phyloP scores from a whole-genome alignment of 108 stramenopile genomes.

The Nitzschia inconspicua region DNA sequence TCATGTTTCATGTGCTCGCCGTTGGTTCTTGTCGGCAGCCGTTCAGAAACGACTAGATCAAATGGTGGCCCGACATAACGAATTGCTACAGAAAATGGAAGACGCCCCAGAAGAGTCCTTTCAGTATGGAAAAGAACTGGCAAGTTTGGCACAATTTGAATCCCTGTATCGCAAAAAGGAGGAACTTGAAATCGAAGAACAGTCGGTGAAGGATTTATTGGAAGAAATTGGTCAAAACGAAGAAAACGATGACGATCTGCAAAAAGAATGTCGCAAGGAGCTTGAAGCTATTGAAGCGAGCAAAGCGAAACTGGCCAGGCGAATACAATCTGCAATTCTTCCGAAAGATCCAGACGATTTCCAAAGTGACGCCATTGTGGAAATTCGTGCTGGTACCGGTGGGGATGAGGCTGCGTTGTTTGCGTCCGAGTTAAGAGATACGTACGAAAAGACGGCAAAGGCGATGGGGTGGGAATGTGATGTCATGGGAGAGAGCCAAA shows the following conservation, averaged over 20 bases:
- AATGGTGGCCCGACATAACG: constrained; percentile 53
- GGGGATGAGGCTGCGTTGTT: constrained; percentile 95
- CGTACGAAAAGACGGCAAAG: constrained; percentile 80
- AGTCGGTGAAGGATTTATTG: constrained; percentile 49
- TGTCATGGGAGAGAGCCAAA: constrained; percentile 51
- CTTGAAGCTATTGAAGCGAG: constrained; percentile 38
- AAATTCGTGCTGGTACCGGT: constrained; percentile 94
- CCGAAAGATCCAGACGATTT: constrained; percentile 75
- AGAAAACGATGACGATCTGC: constrained; percentile 39
- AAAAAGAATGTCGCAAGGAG: constrained; percentile 50
- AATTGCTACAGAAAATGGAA: constrained; percentile 35
- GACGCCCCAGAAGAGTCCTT: constrained; percentile 40
- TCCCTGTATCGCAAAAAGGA: constrained; percentile 33
- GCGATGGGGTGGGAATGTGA: constrained; percentile 66
- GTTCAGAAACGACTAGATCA: constrained; percentile 33
- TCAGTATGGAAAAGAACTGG: constrained; percentile 63
- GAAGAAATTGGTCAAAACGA: constrained; percentile 36
- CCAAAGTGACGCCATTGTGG: constrained; percentile 83
- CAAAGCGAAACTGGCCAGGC: constrained; percentile 31
- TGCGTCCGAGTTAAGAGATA: constrained; percentile 80
- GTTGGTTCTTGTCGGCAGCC: constrained; percentile 31
- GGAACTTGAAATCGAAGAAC: constrained; percentile 41
- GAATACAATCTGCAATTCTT: constrained; percentile 53
- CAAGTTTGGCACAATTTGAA: constrained; percentile 38
- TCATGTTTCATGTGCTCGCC: no score